Evolutionary conservation across 768 basidiomycete species (phyloP), one percentile per base, ranked within the genome.

Genomic region (Tricholoma sp.): DNA sequence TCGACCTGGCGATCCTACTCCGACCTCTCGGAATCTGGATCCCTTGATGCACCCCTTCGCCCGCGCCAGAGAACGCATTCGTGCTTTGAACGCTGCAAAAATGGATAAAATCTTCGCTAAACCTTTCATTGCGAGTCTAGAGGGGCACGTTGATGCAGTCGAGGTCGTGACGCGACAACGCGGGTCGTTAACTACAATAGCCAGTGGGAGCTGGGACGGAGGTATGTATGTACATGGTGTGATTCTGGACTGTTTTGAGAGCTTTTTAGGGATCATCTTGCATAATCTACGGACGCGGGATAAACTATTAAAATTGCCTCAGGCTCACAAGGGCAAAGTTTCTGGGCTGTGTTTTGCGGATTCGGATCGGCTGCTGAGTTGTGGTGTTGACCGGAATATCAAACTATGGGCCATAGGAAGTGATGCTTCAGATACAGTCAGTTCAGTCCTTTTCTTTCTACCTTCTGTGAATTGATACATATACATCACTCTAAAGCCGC

Each of bases 81-180:
- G 97, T 57, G 97, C 97, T 2, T 69, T 98, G 47, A 96, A 94
- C 60, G 97, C 97, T 2, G 89, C 89, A 12, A 99, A 99, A 75
- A 91, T 99, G 80, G 96, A 98, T 52, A 79, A 91, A 57, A 92
- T 99, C 74, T 98, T 98, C 67, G 87, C 97, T n/a, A 98, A 97
- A 65, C 97, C 97, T 0, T 98, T 98, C 65, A 78, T 99, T 13
- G 91, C 83, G 36, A 80, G 84, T 52, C 69, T 99, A 50, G 95
- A 97, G 58, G 97, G 97, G 1, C 97, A 98, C 69, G 78, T 89
- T 37, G 95, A 98, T 68, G 93, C 94, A 15, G 87, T 98, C n/a
- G 95, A 97, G 72, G 83, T 85, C 17, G 73, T 98, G 57, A 81
- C 81, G 13, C 85, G 82, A 62, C 87, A 84, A 59, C 84, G 86